Percentiles rank a stretch among this genome's conserved stretches.
These are phyloP conservation scores for Chaetomiaceae sp. DNA, from an alignment of 2,329 filamentous ascomycete genomes.

Conservation along the genomic window DNA sequence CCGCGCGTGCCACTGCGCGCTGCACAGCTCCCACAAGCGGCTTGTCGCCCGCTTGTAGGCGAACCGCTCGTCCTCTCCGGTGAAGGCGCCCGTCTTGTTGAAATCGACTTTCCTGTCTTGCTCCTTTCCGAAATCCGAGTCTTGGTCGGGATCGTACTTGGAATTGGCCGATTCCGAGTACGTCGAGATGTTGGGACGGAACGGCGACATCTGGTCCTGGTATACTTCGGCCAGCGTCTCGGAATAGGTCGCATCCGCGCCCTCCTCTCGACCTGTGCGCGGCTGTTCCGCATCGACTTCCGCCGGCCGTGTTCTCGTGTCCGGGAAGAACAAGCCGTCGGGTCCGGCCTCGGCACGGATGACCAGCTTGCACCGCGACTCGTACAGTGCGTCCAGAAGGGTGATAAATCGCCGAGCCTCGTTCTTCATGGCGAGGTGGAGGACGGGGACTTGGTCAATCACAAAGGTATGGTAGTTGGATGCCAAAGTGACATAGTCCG, in stretches of 20 bases:
- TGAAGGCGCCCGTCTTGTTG: constrained; percentile 59
- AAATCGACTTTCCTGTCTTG: constrained; percentile 53
- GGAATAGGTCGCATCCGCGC: constrained; percentile 38
- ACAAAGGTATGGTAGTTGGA: constrained; percentile 76
- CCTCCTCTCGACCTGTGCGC: constrained; percentile 16
- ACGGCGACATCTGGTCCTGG: constrained; percentile 71
- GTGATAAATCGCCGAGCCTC: constrained; percentile 78
- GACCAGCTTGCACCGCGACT: constrained; percentile 72
- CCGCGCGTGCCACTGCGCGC: constrained; percentile 64
- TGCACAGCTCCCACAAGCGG: constrained; percentile 79
- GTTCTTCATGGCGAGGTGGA: constrained; percentile 68
- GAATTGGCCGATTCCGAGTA: constrained; percentile 46
- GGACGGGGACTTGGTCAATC: constrained; percentile 62
- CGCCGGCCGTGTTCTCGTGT: constrained; percentile 33
- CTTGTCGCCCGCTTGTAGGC: constrained; percentile 73
- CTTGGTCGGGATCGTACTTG: constrained; percentile 52
- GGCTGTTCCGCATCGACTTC: no score
- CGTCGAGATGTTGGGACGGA: constrained; percentile 70
- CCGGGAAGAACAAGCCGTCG: constrained; percentile 74
- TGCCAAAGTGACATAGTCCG: constrained; percentile 77
- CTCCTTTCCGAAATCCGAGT: constrained; percentile 48
- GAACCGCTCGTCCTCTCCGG: constrained; percentile 76
- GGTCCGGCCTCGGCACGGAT: constrained; percentile 63
- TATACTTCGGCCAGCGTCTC: constrained; percentile 58
- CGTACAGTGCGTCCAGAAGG: constrained; percentile 73